phyloP scores from a whole-genome alignment of 2,329 filamentous ascomycete genomes.

The Colletotrichum chrysophilum region DNA sequence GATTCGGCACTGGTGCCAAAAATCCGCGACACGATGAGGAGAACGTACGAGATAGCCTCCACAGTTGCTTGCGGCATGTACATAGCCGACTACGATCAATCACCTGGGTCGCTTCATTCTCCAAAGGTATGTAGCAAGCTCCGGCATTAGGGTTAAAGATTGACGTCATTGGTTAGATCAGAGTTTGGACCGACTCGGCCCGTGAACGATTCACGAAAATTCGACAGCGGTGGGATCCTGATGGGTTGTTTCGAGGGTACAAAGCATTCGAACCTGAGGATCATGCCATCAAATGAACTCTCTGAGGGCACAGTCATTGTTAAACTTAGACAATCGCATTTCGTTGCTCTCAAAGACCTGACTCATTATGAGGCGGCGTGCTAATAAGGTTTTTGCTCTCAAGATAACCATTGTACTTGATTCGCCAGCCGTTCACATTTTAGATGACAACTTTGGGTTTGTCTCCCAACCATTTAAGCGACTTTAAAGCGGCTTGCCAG shows the following conservation, averaged over 20 bases:
- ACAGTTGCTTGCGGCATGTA: neutral
- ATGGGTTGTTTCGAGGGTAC: neutral
- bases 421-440: no score
- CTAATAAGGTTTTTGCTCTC: no score
- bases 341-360: neutral
- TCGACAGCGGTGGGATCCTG: neutral
- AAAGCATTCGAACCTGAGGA: neutral
- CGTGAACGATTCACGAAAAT: neutral
- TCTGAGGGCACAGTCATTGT: neutral
- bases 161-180: neutral
- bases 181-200: neutral
- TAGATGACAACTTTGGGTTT: no score
- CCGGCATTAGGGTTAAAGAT: rapidly evolving
- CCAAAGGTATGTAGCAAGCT: neutral
- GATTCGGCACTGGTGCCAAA: neutral
- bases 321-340: neutral
- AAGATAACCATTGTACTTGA: no score
- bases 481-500: no score
- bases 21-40: neutral
- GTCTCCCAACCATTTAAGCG: no score
- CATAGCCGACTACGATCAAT: neutral
- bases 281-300: neutral
- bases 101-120: neutral
- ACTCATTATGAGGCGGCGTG: no score
- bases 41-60: neutral